These are phyloP conservation scores for Juglanconis oblonga DNA, from an alignment of 2,329 filamentous ascomycete species.

Conservation along the genomic window DNA sequence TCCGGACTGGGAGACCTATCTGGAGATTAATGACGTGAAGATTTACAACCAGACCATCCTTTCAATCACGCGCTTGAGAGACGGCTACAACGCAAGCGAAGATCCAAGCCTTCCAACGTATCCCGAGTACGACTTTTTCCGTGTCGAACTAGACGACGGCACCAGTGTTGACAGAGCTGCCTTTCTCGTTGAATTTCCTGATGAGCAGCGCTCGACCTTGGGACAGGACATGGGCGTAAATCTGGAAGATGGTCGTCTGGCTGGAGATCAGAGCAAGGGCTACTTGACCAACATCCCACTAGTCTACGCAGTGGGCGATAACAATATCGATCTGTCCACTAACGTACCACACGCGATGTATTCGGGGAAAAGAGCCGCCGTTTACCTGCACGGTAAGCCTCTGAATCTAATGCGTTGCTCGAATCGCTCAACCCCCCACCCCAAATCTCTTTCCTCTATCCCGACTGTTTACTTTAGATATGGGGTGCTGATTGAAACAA, in stretches of 20 bases:
- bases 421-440: background rate
- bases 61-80: slow-evolving; percentile 42
- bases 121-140: slow-evolving; percentile 53
- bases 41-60: slow-evolving; percentile 56
- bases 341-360: slow-evolving; percentile 62
- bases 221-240: slow-evolving; percentile 45
- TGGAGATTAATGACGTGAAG: slow-evolving; percentile 47
- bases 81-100: slow-evolving; percentile 33
- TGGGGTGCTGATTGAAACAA: background rate
- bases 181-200: slow-evolving; percentile 48
- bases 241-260: slow-evolving; percentile 42
- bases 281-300: slow-evolving; percentile 50
- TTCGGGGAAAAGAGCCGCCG: slow-evolving; percentile 55
- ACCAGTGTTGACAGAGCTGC: slow-evolving; percentile 43
- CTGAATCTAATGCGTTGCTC: background rate
- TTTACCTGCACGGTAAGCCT: slow-evolving; percentile 53
- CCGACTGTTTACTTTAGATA: background rate
- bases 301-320: slow-evolving; percentile 58
- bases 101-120: slow-evolving; percentile 41
- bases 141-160: slow-evolving; percentile 49
- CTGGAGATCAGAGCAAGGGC: slow-evolving; percentile 37
- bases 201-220: slow-evolving; percentile 45
- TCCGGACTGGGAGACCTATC: slow-evolving; percentile 46
- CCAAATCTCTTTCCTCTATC: background rate
- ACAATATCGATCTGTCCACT: slow-evolving; percentile 56